These are phyloP conservation scores for Podospora pseudopauciseta DNA, from an alignment of 495 filamentous ascomycete genomes.

Conservation along the genomic window DNA sequence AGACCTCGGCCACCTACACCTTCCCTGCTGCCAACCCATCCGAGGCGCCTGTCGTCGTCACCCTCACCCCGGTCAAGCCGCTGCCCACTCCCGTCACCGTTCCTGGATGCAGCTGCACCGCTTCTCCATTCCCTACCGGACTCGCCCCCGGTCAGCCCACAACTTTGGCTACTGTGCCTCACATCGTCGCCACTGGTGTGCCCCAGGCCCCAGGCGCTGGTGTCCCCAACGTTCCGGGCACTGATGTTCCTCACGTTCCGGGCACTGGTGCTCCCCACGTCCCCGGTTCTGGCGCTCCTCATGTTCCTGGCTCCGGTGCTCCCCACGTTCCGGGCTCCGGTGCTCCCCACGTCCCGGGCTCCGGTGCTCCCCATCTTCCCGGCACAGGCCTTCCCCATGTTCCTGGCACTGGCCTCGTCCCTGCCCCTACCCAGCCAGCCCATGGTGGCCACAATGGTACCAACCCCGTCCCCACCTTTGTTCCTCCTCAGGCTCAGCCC, in stretches of 20 bases:
- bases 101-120: not conserved
- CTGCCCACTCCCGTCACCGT: not conserved
- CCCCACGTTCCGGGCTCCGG: not conserved
- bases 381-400: not conserved
- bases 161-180: not conserved
- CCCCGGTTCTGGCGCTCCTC: too few species aligned
- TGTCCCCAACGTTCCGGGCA: not conserved
- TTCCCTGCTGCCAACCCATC: slow-evolving; percentile 21
- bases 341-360: not conserved
- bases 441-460: not conserved
- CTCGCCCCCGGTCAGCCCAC: not conserved
- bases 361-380: not conserved
- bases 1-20: slow-evolving; percentile 24
- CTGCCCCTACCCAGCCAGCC: not conserved
- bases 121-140: not conserved
- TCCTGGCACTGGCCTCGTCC: not conserved
- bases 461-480: not conserved
- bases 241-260: not conserved
- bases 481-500: not conserved
- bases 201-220: not conserved
- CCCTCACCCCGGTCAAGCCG: slow-evolving; percentile 48
- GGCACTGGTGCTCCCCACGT: not conserved
- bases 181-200: not conserved
- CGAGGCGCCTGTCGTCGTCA: slow-evolving; percentile 50
- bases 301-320: not conserved